These are phyloP conservation scores for Gossypium thurberi DNA, from an alignment of 345 rosid species.

Conservation along the genomic window DNA sequence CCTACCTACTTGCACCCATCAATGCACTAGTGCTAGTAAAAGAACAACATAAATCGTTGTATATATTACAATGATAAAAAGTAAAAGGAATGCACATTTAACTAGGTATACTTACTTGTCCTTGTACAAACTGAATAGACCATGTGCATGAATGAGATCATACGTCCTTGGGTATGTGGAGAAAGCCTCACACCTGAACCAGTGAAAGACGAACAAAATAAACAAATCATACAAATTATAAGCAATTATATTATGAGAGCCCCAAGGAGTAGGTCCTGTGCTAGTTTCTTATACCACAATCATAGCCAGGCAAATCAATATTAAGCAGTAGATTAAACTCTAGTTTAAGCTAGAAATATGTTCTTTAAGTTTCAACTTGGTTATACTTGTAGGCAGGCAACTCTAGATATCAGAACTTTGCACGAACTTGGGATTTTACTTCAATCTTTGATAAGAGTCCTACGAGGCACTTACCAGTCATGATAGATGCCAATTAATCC, in stretches of 20 bases:
- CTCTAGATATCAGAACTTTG: too few relatives aligned
- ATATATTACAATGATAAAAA: neutral
- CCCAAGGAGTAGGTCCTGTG: neutral
- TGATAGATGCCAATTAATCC: slow-evolving; percentile 97
- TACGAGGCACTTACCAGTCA: slow-evolving; percentile 55
- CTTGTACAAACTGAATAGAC: slow-evolving; percentile 78
- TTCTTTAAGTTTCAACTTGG: too few relatives aligned
- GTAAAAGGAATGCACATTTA: neutral
- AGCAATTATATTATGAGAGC: neutral
- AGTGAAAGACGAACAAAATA: neutral
- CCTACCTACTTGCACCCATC: neutral
- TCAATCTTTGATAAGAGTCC: too few relatives aligned
- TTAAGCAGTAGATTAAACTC: too few relatives aligned
- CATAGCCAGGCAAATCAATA: too few relatives aligned
- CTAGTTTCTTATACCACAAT: neutral
- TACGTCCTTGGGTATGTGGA: slow-evolving; percentile 97
- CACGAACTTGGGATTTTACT: too few relatives aligned
- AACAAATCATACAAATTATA: neutral
- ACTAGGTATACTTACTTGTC: slow-evolving; percentile 54
- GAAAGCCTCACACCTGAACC: slow-evolving; percentile 95
- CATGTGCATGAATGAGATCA: slow-evolving; percentile 80
- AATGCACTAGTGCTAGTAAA: neutral
- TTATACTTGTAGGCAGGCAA: too few relatives aligned
- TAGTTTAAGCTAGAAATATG: too few relatives aligned
- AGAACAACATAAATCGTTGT: neutral